Conservation (phyloP, 208 protist species). For the Trypanosoma congolense region DNA sequence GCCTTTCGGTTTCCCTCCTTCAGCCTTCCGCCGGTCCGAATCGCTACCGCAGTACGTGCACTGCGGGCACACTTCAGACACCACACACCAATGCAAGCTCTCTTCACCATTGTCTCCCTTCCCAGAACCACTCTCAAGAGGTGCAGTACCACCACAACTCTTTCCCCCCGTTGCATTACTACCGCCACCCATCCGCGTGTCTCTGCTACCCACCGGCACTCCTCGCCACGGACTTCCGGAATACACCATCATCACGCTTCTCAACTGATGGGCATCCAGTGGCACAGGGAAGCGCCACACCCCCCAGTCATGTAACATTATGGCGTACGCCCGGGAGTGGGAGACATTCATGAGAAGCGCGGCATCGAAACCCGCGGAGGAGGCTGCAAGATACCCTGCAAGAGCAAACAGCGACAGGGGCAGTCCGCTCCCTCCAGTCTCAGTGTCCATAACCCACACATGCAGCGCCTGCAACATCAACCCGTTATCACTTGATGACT, state of each 20-base stretch:
- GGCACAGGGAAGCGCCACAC: slow-evolving; percentile 50
- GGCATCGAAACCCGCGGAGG: slow-evolving; percentile 34
- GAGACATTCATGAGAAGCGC: slow-evolving; percentile 46
- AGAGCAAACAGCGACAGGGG: slow-evolving; percentile 43
- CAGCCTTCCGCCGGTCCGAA: background rate
- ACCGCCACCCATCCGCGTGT: background rate
- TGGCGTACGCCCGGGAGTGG: slow-evolving; percentile 46
- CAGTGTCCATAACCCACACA: slow-evolving; percentile 51
- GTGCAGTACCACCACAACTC: too few species aligned
- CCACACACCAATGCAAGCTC: slow-evolving; percentile 57
- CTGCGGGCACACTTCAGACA: slow-evolving; percentile 22
- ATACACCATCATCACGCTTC: slow-evolving; percentile 33
- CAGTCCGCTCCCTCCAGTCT: background rate
- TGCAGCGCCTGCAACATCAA: slow-evolving; percentile 43
- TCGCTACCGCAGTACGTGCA: slow-evolving; percentile 23
- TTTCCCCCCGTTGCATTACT: too few species aligned
- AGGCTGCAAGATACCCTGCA: slow-evolving; percentile 56
- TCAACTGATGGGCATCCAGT: slow-evolving; percentile 28
- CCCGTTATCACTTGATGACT: background rate
- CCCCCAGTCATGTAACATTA: slow-evolving; percentile 58
- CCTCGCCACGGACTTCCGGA: slow-evolving; percentile 50
- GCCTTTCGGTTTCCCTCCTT: background rate
- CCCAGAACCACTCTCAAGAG: too few species aligned
- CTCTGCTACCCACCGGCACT: background rate
- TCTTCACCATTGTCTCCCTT: slow-evolving; percentile 5